Evolutionary conservation across 116 monocot species (phyloP), one percentile per base, ranked within the genome.

Genomic region (Zostera marina): DNA sequence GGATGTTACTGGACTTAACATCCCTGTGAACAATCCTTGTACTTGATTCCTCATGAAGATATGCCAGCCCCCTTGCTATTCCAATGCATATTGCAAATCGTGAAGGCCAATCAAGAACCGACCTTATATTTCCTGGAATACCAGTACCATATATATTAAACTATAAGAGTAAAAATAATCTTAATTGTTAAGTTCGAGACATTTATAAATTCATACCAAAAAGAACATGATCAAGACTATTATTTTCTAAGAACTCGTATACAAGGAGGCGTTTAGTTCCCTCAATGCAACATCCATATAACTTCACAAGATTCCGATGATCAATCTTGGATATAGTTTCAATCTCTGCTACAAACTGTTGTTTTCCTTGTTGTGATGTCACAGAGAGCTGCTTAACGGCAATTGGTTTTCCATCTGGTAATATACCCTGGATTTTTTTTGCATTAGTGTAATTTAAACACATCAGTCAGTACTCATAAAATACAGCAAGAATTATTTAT

Each of bases 211-310:
- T 20, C 55, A 40, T 81, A 91, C 90, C 76, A 54, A 91, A 82
- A 48, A 91, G 22, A 39, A 85, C 81, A 46, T 79, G 66, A 81
- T 85, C 85, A 22, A 91, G 73, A 60, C 91, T 91, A 64, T 60
- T 73, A 51, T 91, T 91, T 53, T 79, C 79, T 7, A 85, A 65
- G 44, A 79, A 91, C 54, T 91, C 91, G n/a, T 85, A 85, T 32
- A 85, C 85, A 63, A 91, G 44, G 24, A 85, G 74, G 44, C 69
- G 67, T 52, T 68, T 81, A 22, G 58, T 71, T 52, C 85, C 79
- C 68, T 79, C 81, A 56, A 85, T 56, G 65, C 85, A 91, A 51
- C 91, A 91, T 56, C 91, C 91, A 63, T 77, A 79, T 13, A 91
- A 61, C 45, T 66, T 81, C 60, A 91, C 91, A 43, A 91, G 79